Evolutionary conservation across 352 stramenopile species (phyloP), one percentile per base, ranked within the genome.

Genomic region (Phytophthora boehmeriae): DNA sequence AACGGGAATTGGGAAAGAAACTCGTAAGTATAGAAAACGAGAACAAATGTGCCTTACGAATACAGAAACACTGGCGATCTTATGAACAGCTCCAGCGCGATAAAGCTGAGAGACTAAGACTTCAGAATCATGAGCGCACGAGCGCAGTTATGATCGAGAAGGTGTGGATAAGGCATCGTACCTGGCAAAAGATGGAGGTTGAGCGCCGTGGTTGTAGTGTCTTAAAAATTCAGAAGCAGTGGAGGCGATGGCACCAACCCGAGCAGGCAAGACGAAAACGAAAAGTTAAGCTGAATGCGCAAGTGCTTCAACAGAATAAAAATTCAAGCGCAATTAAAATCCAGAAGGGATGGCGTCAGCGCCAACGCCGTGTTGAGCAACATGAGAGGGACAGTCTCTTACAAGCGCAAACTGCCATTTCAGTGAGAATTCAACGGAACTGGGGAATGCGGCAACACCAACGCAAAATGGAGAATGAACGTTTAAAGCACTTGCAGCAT

Each of bases 391-490:
- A 68, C 27, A 16, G n/a, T 19, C 11, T 66, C 2, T 11, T 47
- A n/a, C 47, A 68, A 30, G 44, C 35, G 20, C 59, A 57, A 34
- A 45, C 56, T 23, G 22, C 66, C 16, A 71, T 34, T 16, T 71
- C 55, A 11, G 20, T 71, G 23, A 67, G 34, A 19, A 71, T 71
- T 8, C 61, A 64, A 22, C 43, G 60, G 13, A 71, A 67, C 16
- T 71, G 54, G 66, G 45, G 45, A 9, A 44, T 28, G 27, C 27
- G 46, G 19, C 61, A 61, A 10, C 52, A 74, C n/a, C 55, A 35
- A 35, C 43, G 42, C 10, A 67, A 63, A 55, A 55, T 73, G 49
- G 66, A 74, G 39, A 54, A 35, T 23, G 51, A 55, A 16, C 43
- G 35, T 19, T 43, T 71, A 48, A 41, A 62, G 22, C 61, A 74